Evolutionary conservation across 257 asterid species (phyloP).

Genomic region (Voacanga thouarsii): DNA sequence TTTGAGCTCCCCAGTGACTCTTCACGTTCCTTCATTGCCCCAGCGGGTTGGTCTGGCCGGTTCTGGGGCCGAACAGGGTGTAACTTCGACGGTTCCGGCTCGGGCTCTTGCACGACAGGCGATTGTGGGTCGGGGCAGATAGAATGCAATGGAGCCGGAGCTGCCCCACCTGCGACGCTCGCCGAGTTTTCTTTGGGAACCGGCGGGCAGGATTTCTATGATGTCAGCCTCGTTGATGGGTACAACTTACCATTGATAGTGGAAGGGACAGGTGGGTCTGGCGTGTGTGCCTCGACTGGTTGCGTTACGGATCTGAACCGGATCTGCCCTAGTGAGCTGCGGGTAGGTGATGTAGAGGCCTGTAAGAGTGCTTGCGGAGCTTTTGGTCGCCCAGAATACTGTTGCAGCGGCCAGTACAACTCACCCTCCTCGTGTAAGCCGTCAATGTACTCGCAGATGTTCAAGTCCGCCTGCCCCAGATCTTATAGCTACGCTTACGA

Average conservation of each 20-base stretch:
- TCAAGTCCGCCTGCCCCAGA: slow-evolving; percentile 77
- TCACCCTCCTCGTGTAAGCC: slow-evolving; percentile 82
- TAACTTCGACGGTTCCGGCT: slow-evolving; percentile 51
- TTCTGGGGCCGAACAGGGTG: slow-evolving; percentile 93
- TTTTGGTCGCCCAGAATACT: slow-evolving; percentile 71
- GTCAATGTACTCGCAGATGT: slow-evolving; percentile 76
- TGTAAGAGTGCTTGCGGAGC: slow-evolving; percentile 97
- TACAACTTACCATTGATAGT: slow-evolving; percentile 81
- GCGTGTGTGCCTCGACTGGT: slow-evolving; percentile 91
- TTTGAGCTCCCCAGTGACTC: slow-evolving; percentile 71
- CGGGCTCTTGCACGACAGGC: slow-evolving; percentile 66
- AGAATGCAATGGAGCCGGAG: slow-evolving; percentile 88
- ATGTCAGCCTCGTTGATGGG: slow-evolving; percentile 94
- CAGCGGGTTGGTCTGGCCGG: slow-evolving; percentile 95
- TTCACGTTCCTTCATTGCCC: slow-evolving; percentile 63
- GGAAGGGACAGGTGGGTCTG: slow-evolving; percentile 81
- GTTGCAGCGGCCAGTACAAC: slow-evolving; percentile 86
- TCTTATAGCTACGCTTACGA: slow-evolving; percentile 95
- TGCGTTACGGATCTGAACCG: slow-evolving; percentile 91
- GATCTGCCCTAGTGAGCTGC: slow-evolving; percentile 81
- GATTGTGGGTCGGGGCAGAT: slow-evolving; percentile 82
- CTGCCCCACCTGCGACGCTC: slow-evolving; percentile 86
- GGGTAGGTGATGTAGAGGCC: slow-evolving; percentile 58
- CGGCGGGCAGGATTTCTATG: slow-evolving; percentile 75
- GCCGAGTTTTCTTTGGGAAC: slow-evolving; percentile 86